Evolutionary conservation across 495 filamentous ascomycete genomes (phyloP), one percentile per base, ranked within the genome.

Genomic region (Physcia stellaris): DNA sequence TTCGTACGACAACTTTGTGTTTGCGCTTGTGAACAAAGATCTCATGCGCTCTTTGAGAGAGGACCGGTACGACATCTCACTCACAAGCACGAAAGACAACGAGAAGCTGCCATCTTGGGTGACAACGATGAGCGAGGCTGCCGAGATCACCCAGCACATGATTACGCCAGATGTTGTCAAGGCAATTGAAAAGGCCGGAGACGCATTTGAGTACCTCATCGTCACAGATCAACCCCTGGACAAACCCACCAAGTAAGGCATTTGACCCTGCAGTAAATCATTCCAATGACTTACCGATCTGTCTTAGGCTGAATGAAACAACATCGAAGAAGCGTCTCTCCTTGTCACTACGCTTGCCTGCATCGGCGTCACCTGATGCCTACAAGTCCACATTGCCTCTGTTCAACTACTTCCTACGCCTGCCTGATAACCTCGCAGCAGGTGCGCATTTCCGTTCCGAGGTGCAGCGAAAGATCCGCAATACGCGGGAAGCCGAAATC

Each of bases 121-220:
- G 12, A 93, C 85, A 2, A 80, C 94, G 51, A 94, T 98, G 90
- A 86, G 73, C 45, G 90, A 98, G 68, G 93, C 77, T 55, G 86
- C 86, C 19, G 92, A 95, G 59, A 75, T 98, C 47, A 94, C 86
- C n/a, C 84, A 95, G 12, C 64, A 73, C 10, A 57, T 96, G 28
- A 67, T 96, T 24, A 90, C 84, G 19, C 71, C 80, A 21, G 86
- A 94, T 46, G 64, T 98, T 33, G 72, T 86, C 53, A 70, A 81
- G 39, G 86, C 86, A 11, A 68, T 94, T 49, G 73, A 80, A 51
- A 60, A 77, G 39, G 84, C 86, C 5, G 86, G 87, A 10, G 80
- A 90, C 42, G 60, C 70, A 16, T 74, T 98, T 41, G 83, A 98
- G 56, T 88, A 83, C 46, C 59, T 96, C 41, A 84, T 98, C 48